Percentiles rank a stretch among this genome's conserved stretches.
Conservation (phyloP, 2,329 filamentous ascomycete species). For the Colletotrichum musicola region DNA sequence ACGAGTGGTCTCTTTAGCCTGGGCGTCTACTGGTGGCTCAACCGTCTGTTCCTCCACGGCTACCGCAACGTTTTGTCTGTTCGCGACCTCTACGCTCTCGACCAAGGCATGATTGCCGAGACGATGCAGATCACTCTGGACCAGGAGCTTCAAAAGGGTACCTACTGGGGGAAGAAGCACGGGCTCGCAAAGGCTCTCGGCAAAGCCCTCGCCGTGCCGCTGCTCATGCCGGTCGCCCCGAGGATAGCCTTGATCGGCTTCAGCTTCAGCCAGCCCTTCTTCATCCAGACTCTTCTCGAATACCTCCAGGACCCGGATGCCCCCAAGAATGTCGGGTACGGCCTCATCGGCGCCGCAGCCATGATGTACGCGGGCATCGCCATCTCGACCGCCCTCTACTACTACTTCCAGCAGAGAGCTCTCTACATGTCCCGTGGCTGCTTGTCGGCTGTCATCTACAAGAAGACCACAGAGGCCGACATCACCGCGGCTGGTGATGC, state of each 20-base stretch:
- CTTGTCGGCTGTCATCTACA: constrained; percentile 48
- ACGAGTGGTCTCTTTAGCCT: constrained; percentile 50
- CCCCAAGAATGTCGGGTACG: constrained; percentile 45
- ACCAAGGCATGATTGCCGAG: constrained; percentile 44
- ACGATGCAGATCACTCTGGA: constrained; percentile 40
- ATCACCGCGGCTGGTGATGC: constrained; percentile 44
- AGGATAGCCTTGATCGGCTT: constrained; percentile 55
- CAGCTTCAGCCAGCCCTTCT: constrained; percentile 57
- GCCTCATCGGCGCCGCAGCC: constrained; percentile 49
- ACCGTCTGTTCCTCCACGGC: constrained; percentile 50
- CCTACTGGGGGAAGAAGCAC: constrained; percentile 37
- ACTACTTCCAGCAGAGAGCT: constrained; percentile 47
- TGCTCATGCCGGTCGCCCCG: constrained; percentile 52
- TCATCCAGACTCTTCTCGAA: constrained; percentile 53
- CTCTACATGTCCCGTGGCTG: constrained; percentile 47
- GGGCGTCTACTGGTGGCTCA: constrained; percentile 51
- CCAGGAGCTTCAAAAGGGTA: constrained; percentile 33
- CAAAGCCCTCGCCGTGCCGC: constrained; percentile 47
- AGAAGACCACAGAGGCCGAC: constrained; percentile 47
- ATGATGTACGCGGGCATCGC: constrained; percentile 51
- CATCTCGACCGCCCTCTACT: constrained; percentile 48
- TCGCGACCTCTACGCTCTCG: constrained; percentile 50
- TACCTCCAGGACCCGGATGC: constrained; percentile 47
- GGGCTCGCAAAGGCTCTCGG: constrained; percentile 47
- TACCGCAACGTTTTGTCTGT: constrained; percentile 48